Conservation (phyloP, 192 early-diverging fungal genomes). For the Rhizoclosmatium globosum region DNA sequence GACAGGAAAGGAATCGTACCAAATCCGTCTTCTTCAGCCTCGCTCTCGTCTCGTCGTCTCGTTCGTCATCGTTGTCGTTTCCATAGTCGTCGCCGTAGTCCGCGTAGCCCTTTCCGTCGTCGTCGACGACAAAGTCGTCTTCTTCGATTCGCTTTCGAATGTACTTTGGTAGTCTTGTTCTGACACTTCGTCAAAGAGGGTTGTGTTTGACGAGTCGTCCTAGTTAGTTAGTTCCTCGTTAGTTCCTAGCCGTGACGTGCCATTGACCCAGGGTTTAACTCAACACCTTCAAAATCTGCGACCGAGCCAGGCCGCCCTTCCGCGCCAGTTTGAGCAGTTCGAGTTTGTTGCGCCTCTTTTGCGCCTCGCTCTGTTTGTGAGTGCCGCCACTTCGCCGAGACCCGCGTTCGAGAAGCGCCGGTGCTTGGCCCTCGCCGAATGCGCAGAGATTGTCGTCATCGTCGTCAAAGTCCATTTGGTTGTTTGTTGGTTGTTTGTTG, state of each 20-base stretch:
- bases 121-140: conserved; percentile 60
- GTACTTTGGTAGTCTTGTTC: conserved; percentile 40
- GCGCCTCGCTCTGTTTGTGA: neutral
- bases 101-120: conserved; percentile 72
- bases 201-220: neutral
- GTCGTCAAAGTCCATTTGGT: neutral
- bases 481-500: no score
- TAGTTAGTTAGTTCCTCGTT: no score
- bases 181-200: conserved; percentile 41
- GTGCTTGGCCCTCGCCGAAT: neutral
- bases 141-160: conserved; percentile 33
- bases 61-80: conserved; percentile 60
- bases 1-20: neutral
- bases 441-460: neutral
- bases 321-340: neutral
- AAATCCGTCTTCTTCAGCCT: conserved; percentile 35
- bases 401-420: neutral
- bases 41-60: conserved; percentile 39
- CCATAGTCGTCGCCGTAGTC: conserved; percentile 65
- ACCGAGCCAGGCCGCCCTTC: neutral
- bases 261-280: no score
- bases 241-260: no score
- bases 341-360: neutral
- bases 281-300: no score
- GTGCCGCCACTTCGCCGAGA: neutral